A percentile compares a stretch with the other conserved stretches of the same genome.
Conservation (phyloP, 2,329 filamentous ascomycete genomes). For the Fusarium secorum region DNA sequence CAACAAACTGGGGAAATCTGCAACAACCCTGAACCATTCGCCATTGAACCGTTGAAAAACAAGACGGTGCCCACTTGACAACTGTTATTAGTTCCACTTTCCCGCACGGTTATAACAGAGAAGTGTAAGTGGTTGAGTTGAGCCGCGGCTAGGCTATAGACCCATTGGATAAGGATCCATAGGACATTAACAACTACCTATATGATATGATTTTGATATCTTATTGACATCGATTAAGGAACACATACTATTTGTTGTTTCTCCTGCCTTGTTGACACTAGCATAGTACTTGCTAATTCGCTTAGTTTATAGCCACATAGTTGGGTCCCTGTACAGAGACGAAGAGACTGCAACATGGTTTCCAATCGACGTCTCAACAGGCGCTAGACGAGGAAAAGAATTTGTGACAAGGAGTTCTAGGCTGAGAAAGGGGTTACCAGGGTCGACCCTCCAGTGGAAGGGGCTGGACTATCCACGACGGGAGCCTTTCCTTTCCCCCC, state of each 20-base stretch:
- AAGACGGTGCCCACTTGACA: constrained; percentile 21
- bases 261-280: not conserved
- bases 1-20: constrained; percentile 20
- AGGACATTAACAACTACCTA: not conserved
- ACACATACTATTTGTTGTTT: not conserved
- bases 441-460: constrained; percentile 6
- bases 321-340: constrained; percentile 1
- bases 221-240: not conserved
- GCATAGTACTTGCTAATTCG: not conserved
- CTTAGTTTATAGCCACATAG: not conserved
- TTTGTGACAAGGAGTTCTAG: constrained; percentile 22
- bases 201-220: not conserved
- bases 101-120: not conserved
- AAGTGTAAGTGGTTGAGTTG: not conserved
- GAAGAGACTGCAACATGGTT: constrained; percentile 24
- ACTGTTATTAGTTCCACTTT: constrained; percentile 13
- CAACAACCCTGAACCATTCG: constrained; percentile 20
- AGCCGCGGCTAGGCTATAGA: not conserved
- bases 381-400: constrained; percentile 21
- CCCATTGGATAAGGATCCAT: not conserved
- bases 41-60: constrained; percentile 19
- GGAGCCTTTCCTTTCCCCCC: constrained; percentile 8
- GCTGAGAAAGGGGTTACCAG: constrained; percentile 26
- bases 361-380: constrained; percentile 26
- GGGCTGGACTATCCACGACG: constrained; percentile 13